Conservation (phyloP, 2,329 filamentous ascomycete genomes). For the Aspergillus brunneoviolaceus region DNA sequence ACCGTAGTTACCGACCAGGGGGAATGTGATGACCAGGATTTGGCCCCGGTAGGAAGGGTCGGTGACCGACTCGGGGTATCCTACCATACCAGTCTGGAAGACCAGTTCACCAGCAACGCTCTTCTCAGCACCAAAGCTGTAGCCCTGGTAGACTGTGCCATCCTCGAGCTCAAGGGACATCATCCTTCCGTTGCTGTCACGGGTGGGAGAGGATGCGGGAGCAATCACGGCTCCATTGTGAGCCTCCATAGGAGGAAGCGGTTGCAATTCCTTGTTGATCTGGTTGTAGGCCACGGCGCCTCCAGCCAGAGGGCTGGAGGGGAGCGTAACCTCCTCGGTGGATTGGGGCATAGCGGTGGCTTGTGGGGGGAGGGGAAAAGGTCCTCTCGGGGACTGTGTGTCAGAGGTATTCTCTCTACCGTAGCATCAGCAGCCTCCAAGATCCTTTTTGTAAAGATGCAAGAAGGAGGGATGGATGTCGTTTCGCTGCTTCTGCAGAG, state of each 20-base stretch:
- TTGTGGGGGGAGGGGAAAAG: conserved; percentile 26
- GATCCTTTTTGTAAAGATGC: conserved; percentile 21
- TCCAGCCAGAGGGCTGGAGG: conserved; percentile 42
- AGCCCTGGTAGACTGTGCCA: conserved; percentile 86
- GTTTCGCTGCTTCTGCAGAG: conserved; percentile 31
- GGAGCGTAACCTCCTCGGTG: conserved; percentile 33
- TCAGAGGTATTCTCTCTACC: conserved; percentile 34
- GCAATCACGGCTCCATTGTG: conserved; percentile 42
- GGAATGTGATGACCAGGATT: conserved; percentile 95
- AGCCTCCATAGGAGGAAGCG: conserved; percentile 31
- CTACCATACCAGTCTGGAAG: conserved; percentile 99
- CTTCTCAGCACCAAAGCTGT: conserved; percentile 94
- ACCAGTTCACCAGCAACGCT: conserved; percentile 95
- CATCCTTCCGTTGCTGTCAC: conserved; percentile 56
- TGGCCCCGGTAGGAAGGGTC: conserved; percentile 88
- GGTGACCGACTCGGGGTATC: conserved; percentile 92
- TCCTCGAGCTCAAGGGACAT: conserved; percentile 91
- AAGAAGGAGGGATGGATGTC: conserved; percentile 16
- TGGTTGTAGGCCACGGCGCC: conserved; percentile 41
- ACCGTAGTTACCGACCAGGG: conserved; percentile 94
- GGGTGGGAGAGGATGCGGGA: conserved; percentile 63
- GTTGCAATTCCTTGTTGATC: conserved; percentile 32
- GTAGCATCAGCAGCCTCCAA: conserved; percentile 40
- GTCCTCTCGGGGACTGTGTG: conserved; percentile 42
- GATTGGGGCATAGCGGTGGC: conserved; percentile 32